Evolutionary conservation across 2,329 filamentous ascomycete genomes (phyloP), one percentile per base, ranked within the genome.

Genomic region (Pyrenochaeta sp.): DNA sequence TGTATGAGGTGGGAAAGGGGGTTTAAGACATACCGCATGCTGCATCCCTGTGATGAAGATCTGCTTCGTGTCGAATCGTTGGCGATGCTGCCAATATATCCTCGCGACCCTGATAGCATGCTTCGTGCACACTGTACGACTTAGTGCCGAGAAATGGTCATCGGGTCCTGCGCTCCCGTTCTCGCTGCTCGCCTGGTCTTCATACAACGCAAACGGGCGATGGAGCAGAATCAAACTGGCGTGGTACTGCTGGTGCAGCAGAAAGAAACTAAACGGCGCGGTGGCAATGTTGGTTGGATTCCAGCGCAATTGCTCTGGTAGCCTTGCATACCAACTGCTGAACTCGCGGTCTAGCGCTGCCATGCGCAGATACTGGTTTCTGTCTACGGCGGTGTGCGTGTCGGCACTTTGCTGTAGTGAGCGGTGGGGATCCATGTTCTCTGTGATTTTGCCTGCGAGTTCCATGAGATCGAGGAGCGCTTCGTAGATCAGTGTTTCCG

Each of bases 241-340:
- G 38, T 82, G 79, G 42, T 81, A 82, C 53, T 82, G 79, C 58
- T 81, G 79, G 48, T 82, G 79, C 7, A 82, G 63, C 7, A 82
- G 57, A 55, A 81, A 82, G 68, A 73, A 85, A 1, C 63, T 67
- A 32, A 71, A 69, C 0, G 67, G 68, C 3, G 67, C 69, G 2
- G 56, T 63, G 3, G 61, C 60, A 27, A 71, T 69, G 27, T 72
- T 72, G n/a, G 44, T 51, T 3, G 62, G 60, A 14, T 62, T 71
- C 68, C 67, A 72, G 29, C 53, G 55, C 22, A 72, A 44, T 35
- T 75, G 69, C 7, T 78, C 77, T 0, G 79, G 79, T 3, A 82
- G 67, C 7, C 77, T 68, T 7, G 76, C 71, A 48, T 82, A 80
- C 79, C 79, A 82, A 46, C 74, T 78, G 51, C 79, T 78, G 21